A percentile compares a stretch with the other conserved stretches of the same genome.
These are phyloP conservation scores for Smallanthus sonchifolius DNA, from an alignment of 129 eudicot genomes.

Conservation along the genomic window DNA sequence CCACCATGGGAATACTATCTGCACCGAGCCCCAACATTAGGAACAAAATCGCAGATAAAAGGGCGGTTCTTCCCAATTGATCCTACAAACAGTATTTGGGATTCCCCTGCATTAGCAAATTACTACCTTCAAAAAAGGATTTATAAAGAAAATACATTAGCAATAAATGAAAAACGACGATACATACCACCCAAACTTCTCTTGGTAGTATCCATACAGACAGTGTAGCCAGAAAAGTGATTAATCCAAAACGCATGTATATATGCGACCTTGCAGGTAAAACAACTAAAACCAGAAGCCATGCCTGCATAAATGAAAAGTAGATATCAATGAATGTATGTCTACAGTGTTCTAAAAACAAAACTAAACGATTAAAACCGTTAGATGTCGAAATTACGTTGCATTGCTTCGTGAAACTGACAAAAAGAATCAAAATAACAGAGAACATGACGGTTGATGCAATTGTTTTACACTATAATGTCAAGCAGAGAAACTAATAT, in stretches of 20 bases:
- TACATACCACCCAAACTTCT: constrained; percentile 74
- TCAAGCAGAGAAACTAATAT: background rate
- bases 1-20: constrained; percentile 67
- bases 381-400: background rate
- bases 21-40: constrained; percentile 84
- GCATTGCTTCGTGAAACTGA: background rate
- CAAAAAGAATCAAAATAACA: background rate
- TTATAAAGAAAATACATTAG: background rate
- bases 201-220: constrained; percentile 66
- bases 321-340: background rate
- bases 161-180: background rate
- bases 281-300: constrained; percentile 74
- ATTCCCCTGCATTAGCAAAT: constrained; percentile 36
- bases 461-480: background rate
- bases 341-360: background rate
- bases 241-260: constrained; percentile 70
- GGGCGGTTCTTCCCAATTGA: constrained; percentile 83
- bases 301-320: constrained; percentile 52
- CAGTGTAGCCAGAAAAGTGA: constrained; percentile 52
- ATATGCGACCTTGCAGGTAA: constrained; percentile 76
- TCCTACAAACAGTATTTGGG: constrained; percentile 56
- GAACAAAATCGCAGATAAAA: constrained; percentile 78
- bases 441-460: background rate
- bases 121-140: constrained; percentile 12
- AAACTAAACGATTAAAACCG: background rate